These are phyloP conservation scores for Ustilago nuda DNA, from an alignment of 1,284 basidiomycete genomes.

Conservation along the genomic window DNA sequence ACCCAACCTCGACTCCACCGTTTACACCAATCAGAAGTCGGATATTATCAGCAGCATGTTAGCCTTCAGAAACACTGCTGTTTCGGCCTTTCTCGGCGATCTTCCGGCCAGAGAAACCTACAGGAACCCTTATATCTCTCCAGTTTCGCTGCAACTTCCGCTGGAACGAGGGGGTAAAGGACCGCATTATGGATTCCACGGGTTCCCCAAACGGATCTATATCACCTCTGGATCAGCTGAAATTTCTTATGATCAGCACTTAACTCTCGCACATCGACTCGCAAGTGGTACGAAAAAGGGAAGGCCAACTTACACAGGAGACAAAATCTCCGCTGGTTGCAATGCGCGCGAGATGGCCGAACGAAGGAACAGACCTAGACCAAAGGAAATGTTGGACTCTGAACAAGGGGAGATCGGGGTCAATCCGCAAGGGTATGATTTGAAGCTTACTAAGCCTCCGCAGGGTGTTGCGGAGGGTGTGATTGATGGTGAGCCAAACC, in stretches of 20 bases:
- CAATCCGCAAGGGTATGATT: conserved; percentile 13
- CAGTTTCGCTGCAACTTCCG: conserved; percentile 62
- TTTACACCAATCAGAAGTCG: conserved; percentile 49
- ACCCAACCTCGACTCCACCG: conserved; percentile 56
- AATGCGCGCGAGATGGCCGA: conserved; percentile 52
- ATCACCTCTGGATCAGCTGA: conserved; percentile 62
- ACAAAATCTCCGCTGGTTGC: conserved; percentile 31
- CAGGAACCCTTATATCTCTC: conserved; percentile 63
- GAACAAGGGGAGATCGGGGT: conserved; percentile 16
- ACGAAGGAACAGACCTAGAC: conserved; percentile 51
- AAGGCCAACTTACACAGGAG: conserved; percentile 52
- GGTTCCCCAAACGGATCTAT: conserved; percentile 57
- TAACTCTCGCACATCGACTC: conserved; percentile 62
- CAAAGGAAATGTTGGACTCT: conserved; percentile 33
- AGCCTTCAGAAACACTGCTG: conserved; percentile 64
- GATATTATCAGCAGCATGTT: conserved; percentile 61
- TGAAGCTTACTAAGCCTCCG: background rate
- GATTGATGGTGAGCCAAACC: conserved; percentile 23
- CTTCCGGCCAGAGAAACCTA: conserved; percentile 64
- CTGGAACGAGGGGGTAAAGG: conserved; percentile 39
- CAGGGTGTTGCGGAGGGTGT: background rate
- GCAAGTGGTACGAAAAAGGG: conserved; percentile 54
- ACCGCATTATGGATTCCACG: conserved; percentile 61
- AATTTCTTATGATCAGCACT: conserved; percentile 63
- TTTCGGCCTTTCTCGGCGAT: conserved; percentile 59